Conservation (phyloP, 441 rosid genomes). For the Omphalea diandra region DNA sequence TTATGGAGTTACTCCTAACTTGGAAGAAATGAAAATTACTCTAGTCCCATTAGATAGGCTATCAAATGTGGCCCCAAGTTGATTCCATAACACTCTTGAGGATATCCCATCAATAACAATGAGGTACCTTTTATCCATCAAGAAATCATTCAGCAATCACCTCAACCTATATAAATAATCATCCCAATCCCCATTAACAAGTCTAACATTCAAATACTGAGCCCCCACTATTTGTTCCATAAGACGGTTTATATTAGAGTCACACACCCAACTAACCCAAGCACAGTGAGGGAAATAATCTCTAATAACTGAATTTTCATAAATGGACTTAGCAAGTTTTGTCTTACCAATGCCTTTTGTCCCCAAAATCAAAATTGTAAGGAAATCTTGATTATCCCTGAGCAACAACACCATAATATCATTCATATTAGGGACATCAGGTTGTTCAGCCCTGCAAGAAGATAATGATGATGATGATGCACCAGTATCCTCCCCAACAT, state of each 20-base stretch:
- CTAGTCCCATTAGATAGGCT: not conserved
- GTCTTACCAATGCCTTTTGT: slow-evolving; percentile 6
- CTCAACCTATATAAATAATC: not conserved
- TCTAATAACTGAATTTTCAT: not conserved
- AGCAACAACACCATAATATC: not conserved
- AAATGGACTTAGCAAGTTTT: not conserved
- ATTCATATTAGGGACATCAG: slow-evolving; percentile 18
- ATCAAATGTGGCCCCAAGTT: not conserved
- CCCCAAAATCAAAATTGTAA: slow-evolving; percentile 10
- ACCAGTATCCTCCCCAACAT: slow-evolving; percentile 15
- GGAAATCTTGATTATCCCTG: not conserved
- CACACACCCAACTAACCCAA: not conserved
- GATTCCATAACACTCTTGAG: not conserved
- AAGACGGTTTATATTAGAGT: not conserved
- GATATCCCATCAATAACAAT: not conserved
- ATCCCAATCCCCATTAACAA: not conserved
- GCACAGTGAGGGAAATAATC: not conserved
- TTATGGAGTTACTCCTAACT: not conserved
- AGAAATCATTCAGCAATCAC: too few relatives aligned
- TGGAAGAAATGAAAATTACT: not conserved
- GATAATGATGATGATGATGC: slow-evolving; percentile 20
- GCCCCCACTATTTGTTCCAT: not conserved
- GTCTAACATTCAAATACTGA: not conserved
- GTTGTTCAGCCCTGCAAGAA: slow-evolving; percentile 15
- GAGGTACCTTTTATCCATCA: not conserved